Conservation (phyloP, 148 eudicot genomes). For the Vaccinium corymbosum region DNA sequence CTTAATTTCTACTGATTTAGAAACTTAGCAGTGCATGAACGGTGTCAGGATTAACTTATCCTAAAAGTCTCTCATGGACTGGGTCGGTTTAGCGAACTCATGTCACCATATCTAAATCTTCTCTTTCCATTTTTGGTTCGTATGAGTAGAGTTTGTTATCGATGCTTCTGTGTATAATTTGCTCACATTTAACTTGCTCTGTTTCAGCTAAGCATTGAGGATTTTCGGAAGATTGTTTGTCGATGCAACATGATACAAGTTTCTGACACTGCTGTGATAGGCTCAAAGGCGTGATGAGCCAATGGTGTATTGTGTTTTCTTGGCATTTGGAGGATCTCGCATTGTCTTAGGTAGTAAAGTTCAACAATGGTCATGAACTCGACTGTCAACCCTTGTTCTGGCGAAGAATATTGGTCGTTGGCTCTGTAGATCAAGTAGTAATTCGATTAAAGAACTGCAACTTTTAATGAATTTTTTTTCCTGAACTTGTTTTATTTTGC, state of each 20-base stretch:
- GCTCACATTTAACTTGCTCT: background rate
- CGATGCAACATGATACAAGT: conserved; percentile 60
- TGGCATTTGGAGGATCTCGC: background rate
- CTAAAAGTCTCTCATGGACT: background rate
- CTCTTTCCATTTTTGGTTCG: background rate
- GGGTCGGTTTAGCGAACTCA: background rate
- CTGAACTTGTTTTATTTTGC: background rate
- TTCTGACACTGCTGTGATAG: conserved; percentile 19
- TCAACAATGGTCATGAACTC: background rate
- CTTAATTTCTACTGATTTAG: background rate
- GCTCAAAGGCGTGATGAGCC: background rate
- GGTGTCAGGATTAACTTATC: background rate
- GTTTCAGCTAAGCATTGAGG: conserved; percentile 68
- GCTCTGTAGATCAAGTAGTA: background rate
- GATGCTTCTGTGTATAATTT: background rate
- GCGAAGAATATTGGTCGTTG: background rate
- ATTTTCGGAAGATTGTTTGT: conserved; percentile 60
- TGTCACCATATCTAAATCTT: background rate
- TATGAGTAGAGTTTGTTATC: background rate
- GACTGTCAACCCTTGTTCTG: background rate
- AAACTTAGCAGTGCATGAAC: background rate
- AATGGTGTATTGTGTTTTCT: background rate
- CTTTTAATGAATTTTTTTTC: background rate
- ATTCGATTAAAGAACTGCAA: background rate
- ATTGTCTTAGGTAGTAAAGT: background rate